A percentile compares a stretch with the other conserved stretches of the same genome.
Conservation (phyloP, 176 grass and related monocot genomes). For the Triticum monococcum region DNA sequence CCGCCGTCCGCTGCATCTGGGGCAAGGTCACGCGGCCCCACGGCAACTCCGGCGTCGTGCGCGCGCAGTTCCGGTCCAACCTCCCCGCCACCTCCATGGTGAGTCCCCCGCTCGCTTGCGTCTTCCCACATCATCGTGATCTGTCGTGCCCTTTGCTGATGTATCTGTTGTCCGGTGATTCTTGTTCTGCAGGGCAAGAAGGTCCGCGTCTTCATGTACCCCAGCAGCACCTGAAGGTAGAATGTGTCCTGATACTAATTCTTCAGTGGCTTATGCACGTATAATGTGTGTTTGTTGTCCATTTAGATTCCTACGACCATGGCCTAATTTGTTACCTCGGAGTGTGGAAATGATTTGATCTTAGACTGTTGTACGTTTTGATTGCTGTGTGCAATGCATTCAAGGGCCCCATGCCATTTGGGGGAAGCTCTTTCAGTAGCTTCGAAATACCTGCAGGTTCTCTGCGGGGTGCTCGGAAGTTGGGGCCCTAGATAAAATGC, state of each 20-base stretch:
- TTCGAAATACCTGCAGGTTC: slow-evolving; percentile 86
- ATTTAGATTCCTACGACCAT: too few relatives aligned
- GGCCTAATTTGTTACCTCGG: too few relatives aligned
- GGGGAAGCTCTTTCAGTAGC: slow-evolving; percentile 70
- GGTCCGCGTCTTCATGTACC: slow-evolving; percentile 70
- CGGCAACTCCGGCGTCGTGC: slow-evolving; percentile 64
- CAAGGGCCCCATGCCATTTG: slow-evolving; percentile 48
- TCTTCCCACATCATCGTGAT: not conserved
- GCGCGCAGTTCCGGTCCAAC: slow-evolving; percentile 61
- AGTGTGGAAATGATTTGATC: too few relatives aligned
- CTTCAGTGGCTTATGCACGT: not conserved
- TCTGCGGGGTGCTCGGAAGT: slow-evolving; percentile 70
- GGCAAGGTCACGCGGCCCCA: slow-evolving; percentile 67
- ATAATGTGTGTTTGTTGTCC: not conserved
- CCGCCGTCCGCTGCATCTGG: slow-evolving; percentile 54
- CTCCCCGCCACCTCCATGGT: slow-evolving; percentile 68
- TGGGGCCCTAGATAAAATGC: slow-evolving; percentile 54
- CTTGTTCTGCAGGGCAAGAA: slow-evolving; percentile 45
- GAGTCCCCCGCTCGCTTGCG: not conserved
- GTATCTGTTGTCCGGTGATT: not conserved
- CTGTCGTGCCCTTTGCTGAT: not conserved
- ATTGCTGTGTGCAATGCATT: not conserved
- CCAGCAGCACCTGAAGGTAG: slow-evolving; percentile 69
- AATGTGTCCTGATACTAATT: not conserved
- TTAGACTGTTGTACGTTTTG: not conserved